phyloP scores from a whole-genome alignment of 139 green algal genomes.

The Limnomonas spitsbergensis region DNA sequence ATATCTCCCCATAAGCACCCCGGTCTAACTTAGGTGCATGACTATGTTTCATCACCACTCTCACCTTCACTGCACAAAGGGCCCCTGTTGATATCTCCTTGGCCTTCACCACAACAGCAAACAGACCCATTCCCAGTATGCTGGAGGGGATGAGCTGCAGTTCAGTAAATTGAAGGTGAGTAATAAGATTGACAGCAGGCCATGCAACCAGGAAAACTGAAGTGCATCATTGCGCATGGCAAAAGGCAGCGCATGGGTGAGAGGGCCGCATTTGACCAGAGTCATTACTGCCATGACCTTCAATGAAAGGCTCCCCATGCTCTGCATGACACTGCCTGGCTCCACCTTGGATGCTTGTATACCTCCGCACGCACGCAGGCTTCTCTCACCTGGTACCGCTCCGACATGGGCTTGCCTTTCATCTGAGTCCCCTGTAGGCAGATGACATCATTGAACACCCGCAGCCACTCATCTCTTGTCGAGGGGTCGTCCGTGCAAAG shows the following conservation, averaged over 20 bases:
- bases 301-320: constrained; percentile 1
- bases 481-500: not conserved
- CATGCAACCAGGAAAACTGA: no score
- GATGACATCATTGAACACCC: not conserved
- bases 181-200: no score
- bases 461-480: not conserved
- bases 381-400: not conserved
- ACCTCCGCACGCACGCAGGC: no score
- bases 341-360: no score
- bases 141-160: not conserved
- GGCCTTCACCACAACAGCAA: not conserved
- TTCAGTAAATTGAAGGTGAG: not conserved
- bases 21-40: no score
- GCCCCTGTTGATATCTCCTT: not conserved
- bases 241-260: no score
- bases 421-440: not conserved
- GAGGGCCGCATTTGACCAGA: no score
- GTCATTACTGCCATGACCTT: no score
- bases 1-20: no score
- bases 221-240: no score
- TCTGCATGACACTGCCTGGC: no score
- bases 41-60: not conserved
- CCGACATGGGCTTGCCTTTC: not conserved
- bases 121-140: not conserved
- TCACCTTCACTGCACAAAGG: not conserved